Conservation (phyloP, 2,329 filamentous ascomycete species). For the Cercospora beticola region DNA sequence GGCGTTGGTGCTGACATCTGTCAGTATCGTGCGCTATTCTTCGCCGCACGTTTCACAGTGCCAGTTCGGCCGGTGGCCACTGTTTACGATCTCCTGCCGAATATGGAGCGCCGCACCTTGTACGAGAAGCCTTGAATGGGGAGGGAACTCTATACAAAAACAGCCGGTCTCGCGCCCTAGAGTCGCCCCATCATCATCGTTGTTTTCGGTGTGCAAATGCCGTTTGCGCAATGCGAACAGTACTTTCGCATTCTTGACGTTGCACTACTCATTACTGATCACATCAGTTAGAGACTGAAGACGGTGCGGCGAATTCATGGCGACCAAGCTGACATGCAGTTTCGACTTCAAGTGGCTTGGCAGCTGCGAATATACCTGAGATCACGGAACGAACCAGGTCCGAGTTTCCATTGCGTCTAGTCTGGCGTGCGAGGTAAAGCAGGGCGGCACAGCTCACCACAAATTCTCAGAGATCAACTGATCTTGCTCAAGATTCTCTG, state of each 20-base stretch:
- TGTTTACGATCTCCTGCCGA: not conserved
- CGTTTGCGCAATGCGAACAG: not conserved
- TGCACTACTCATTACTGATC: not conserved
- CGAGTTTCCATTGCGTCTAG: not conserved
- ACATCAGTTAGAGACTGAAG: not conserved
- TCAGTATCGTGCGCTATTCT: not conserved
- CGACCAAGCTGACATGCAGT: not conserved
- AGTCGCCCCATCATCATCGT: not conserved
- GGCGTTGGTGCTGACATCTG: constrained; percentile 1
- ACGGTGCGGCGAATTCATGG: not conserved
- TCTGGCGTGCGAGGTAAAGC: not conserved
- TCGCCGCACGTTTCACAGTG: not conserved
- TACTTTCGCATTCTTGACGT: not conserved
- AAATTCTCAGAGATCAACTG: not conserved
- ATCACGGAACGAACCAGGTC: not conserved
- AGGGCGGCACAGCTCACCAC: not conserved
- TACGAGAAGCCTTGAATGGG: not conserved
- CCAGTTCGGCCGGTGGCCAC: not conserved
- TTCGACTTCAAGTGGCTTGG: not conserved
- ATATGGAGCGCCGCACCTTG: not conserved
- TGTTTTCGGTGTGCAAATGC: not conserved
- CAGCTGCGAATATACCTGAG: not conserved
- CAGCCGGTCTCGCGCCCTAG: not conserved
- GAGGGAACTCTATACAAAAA: not conserved
- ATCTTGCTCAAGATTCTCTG: not conserved